Conservation (phyloP, 176 grass and related monocot genomes). For the Urochloa ruziziensis region DNA sequence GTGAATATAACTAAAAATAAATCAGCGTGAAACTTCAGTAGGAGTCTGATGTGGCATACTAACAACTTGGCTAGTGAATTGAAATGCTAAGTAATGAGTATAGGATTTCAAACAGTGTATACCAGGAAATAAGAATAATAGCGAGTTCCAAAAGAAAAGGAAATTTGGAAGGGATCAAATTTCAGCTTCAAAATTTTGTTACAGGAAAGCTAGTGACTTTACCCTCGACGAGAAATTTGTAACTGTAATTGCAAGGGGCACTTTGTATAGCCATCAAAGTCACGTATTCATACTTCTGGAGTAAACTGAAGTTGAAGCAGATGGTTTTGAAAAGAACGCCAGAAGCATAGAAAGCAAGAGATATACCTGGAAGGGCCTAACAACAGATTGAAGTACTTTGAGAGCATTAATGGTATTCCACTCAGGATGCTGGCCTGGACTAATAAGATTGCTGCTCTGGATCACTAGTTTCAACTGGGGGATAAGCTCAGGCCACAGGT, state of each 20-base stretch:
- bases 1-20: constrained; percentile 23
- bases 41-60: background rate
- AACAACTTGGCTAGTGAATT: background rate
- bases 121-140: background rate
- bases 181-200: background rate
- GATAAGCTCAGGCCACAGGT: constrained; percentile 81
- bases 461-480: constrained; percentile 71
- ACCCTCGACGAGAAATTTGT: constrained; percentile 5
- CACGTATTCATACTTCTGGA: background rate
- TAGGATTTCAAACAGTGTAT: background rate
- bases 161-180: background rate
- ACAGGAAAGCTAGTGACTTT: background rate
- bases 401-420: constrained; percentile 89
- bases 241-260: background rate
- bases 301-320: background rate
- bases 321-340: background rate
- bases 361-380: constrained; percentile 83
- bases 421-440: constrained; percentile 48
- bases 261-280: background rate
- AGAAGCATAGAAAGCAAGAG: background rate
- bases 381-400: constrained; percentile 60
- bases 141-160: background rate
- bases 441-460: constrained; percentile 62
- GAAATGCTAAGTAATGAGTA: background rate
- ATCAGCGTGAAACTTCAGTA: background rate